Conservation (phyloP, 352 stramenopile species). For the Globisporangium orthogonon region DNA sequence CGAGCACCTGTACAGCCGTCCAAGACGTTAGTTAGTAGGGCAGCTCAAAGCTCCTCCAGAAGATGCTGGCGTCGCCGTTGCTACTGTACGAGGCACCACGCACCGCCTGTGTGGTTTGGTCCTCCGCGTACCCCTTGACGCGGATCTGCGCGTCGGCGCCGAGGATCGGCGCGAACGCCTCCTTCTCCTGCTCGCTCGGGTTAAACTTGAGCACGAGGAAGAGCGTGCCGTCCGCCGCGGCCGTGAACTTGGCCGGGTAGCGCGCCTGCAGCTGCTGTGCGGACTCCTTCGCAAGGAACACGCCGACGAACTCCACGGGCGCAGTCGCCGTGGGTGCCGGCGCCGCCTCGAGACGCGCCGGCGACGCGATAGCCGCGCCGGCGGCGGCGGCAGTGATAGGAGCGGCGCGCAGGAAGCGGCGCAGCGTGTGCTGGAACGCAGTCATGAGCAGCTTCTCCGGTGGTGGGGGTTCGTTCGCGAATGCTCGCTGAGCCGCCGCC, state of each 20-base stretch:
- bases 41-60: not conserved
- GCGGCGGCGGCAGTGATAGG: conserved; percentile 10
- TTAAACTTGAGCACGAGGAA: conserved; percentile 80
- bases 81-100: not conserved
- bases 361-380: conserved; percentile 13
- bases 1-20: conserved; percentile 29
- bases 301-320: conserved; percentile 65
- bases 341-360: conserved; percentile 20
- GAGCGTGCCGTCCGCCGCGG: conserved; percentile 23
- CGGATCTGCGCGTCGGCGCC: conserved; percentile 48
- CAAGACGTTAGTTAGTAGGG: not conserved
- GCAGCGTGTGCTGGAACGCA: conserved; percentile 11
- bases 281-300: conserved; percentile 63
- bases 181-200: conserved; percentile 58
- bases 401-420: conserved; percentile 12
- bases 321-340: not conserved
- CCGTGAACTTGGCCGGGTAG: conserved; percentile 51
- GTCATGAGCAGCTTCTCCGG: not conserved
- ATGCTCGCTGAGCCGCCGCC: too few species aligned
- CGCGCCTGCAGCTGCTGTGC: conserved; percentile 35
- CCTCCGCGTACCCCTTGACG: conserved; percentile 59
- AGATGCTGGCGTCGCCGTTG: not conserved
- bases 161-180: conserved; percentile 67
- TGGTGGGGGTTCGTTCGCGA: too few species aligned
- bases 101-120: conserved; percentile 58